phyloP scores from a whole-genome alignment of 2,329 filamentous ascomycete species.

The Talaromyces islandicus region DNA sequence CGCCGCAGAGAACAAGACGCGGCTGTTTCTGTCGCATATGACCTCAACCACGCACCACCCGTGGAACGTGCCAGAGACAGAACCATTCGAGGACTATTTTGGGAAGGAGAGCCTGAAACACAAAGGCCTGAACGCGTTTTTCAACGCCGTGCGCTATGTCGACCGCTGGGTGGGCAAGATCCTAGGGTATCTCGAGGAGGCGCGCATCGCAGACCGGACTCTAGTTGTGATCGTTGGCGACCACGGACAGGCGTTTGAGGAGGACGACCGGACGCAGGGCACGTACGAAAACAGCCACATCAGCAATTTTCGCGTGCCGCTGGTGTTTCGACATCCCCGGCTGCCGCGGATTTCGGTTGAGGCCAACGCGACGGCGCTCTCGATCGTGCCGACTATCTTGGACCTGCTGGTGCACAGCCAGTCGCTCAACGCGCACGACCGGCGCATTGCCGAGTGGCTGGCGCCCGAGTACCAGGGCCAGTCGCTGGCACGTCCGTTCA shows the following conservation, averaged over 20 bases:
- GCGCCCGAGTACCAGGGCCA: conserved; percentile 43
- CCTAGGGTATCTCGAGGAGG: conserved; percentile 37
- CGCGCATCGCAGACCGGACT: conserved; percentile 40
- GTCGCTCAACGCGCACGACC: conserved; percentile 32
- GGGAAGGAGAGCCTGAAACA: conserved; percentile 19
- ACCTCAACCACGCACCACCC: conserved; percentile 37
- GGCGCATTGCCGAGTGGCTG: conserved; percentile 31
- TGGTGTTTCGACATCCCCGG: conserved; percentile 40
- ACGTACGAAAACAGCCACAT: conserved; percentile 43
- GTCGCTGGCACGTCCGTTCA: conserved; percentile 39
- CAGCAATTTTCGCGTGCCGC: conserved; percentile 40
- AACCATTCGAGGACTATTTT: conserved; percentile 18
- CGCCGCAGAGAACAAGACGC: conserved; percentile 17
- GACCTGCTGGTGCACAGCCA: conserved; percentile 39
- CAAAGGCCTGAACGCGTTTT: conserved; percentile 36
- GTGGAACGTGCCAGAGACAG: conserved; percentile 32
- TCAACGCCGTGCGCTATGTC: conserved; percentile 40
- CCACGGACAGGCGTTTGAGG: conserved; percentile 40
- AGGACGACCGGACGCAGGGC: conserved; percentile 35
- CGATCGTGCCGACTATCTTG: conserved; percentile 42
- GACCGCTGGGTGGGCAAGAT: conserved; percentile 41
- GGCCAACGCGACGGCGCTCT: conserved; percentile 35
- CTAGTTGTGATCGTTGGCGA: conserved; percentile 44
- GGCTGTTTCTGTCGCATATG: conserved; percentile 26
- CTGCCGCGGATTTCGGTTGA: conserved; percentile 38